A percentile compares a stretch with the other conserved stretches of the same genome.
phyloP scores from a whole-genome alignment of 2,329 filamentous ascomycete genomes.

The Alternaria novae-zelandiae region DNA sequence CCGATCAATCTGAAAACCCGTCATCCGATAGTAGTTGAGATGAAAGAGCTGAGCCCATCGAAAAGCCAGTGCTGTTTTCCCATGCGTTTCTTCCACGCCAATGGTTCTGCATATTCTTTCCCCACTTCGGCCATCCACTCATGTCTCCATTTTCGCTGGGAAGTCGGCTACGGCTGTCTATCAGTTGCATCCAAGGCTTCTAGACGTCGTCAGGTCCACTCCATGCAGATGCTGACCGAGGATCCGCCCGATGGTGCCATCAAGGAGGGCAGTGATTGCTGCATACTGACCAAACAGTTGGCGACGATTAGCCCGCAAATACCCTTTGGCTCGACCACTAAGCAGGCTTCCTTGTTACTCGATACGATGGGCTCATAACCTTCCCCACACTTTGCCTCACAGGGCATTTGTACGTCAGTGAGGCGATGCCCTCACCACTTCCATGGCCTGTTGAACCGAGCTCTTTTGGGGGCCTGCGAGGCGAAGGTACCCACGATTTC shows the following conservation, averaged over 20 bases:
- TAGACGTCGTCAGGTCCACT: conserved; percentile 1
- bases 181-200: conserved; percentile 2
- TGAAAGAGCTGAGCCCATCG: neutral
- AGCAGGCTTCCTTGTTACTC: conserved; percentile 20
- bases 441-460: neutral
- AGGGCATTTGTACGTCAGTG: conserved; percentile 5
- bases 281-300: conserved; percentile 23
- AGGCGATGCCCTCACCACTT: conserved; percentile 4
- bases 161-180: neutral
- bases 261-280: conserved; percentile 21
- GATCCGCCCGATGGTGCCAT: conserved; percentile 22
- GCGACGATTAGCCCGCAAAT: conserved; percentile 28
- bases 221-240: conserved; percentile 6
- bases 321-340: conserved; percentile 12
- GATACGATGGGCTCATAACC: conserved; percentile 20
- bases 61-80: conserved; percentile 7
- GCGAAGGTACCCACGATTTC: neutral
- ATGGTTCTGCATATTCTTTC: conserved; percentile 9
- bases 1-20: neutral
- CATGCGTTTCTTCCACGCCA: conserved; percentile 14
- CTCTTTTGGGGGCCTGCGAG: neutral
- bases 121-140: conserved; percentile 7
- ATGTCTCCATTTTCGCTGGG: conserved; percentile 7
- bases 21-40: neutral
- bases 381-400: conserved; percentile 13